A percentile compares a stretch with the other conserved stretches of the same genome.
Evolutionary conservation across 306 rosid genomes (phyloP).

Genomic region (Gastrolobium villosum): DNA sequence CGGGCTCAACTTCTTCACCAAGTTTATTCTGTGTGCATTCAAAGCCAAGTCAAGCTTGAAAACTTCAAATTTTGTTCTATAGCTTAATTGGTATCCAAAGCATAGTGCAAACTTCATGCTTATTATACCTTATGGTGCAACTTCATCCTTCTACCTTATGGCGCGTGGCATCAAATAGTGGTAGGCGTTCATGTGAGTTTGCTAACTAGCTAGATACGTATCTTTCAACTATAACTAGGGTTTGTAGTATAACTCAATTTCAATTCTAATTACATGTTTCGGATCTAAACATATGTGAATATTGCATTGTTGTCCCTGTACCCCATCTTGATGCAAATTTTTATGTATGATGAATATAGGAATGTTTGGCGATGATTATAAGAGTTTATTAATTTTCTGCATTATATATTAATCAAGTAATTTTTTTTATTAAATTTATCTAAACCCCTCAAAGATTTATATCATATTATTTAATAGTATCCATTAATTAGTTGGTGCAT

Average conservation of each 20-base stretch:
- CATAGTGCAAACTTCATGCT: background rate
- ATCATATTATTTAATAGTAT: slow-evolving; percentile 12
- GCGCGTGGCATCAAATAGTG: slow-evolving; percentile 7
- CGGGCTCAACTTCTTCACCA: slow-evolving; percentile 55
- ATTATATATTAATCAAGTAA: background rate
- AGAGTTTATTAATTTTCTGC: background rate
- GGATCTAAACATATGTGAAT: background rate
- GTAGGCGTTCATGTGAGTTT: slow-evolving; percentile 39
- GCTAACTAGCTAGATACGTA: slow-evolving; percentile 17
- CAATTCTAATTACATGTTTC: background rate
- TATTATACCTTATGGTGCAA: slow-evolving; percentile 30
- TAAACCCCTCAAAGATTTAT: background rate
- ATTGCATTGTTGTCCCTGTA: slow-evolving; percentile 14
- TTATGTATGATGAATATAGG: background rate
- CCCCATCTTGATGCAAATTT: slow-evolving; percentile 5
- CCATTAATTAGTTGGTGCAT: background rate
- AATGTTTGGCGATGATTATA: slow-evolving; percentile 13
- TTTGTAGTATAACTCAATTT: slow-evolving; percentile 22
- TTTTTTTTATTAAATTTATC: background rate
- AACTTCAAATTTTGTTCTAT: slow-evolving; percentile 40
- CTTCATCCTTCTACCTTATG: slow-evolving; percentile 39
- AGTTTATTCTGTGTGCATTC: slow-evolving; percentile 45
- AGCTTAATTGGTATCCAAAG: slow-evolving; percentile 31
- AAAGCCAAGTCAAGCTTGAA: slow-evolving; percentile 37
- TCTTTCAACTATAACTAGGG: slow-evolving; percentile 47